phyloP scores from a whole-genome alignment of 2,329 filamentous ascomycete genomes.

The Aspergillus fischeri region DNA sequence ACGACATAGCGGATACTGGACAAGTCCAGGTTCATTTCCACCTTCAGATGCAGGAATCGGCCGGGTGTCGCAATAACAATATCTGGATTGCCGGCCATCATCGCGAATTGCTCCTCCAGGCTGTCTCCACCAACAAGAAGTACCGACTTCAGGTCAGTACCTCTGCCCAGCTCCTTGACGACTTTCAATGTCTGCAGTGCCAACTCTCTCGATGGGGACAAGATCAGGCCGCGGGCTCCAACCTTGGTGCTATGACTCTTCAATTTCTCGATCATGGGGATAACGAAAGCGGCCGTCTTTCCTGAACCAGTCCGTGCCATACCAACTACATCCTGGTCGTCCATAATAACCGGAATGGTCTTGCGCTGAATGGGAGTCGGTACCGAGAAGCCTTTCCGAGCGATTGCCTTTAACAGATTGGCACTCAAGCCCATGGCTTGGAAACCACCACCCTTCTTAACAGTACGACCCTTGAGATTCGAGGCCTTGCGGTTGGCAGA shows the following conservation, averaged over 20 bases:
- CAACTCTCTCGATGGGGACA: conserved; percentile 90
- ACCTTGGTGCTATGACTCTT: conserved; percentile 83
- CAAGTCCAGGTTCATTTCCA: conserved; percentile 92
- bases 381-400: conserved; percentile 89
- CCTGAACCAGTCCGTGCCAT: conserved; percentile 99
- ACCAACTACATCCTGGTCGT: conserved; percentile 91
- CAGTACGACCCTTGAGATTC: conserved; percentile 76
- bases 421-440: conserved; percentile 88
- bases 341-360: conserved; percentile 85
- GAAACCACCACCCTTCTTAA: conserved; percentile 95
- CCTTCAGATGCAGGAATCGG: conserved; percentile 92
- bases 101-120: conserved; percentile 88
- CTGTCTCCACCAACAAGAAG: conserved; percentile 92
- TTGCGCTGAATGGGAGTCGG: conserved; percentile 97
- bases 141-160: conserved; percentile 87
- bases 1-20: conserved; percentile 90
- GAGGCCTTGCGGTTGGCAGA: conserved; percentile 81
- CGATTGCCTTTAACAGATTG: conserved; percentile 82
- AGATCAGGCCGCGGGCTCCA: conserved; percentile 77
- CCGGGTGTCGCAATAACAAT: conserved; percentile 96
- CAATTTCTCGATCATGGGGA: conserved; percentile 94
- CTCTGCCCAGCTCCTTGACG: conserved; percentile 86
- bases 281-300: conserved; percentile 97
- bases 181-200: conserved; percentile 94
- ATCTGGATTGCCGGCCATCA: conserved; percentile 92